Percentiles rank a stretch among this genome's conserved stretches.
Conservation (phyloP, 306 rosid genomes). For the Pachyrhizus erosus region DNA sequence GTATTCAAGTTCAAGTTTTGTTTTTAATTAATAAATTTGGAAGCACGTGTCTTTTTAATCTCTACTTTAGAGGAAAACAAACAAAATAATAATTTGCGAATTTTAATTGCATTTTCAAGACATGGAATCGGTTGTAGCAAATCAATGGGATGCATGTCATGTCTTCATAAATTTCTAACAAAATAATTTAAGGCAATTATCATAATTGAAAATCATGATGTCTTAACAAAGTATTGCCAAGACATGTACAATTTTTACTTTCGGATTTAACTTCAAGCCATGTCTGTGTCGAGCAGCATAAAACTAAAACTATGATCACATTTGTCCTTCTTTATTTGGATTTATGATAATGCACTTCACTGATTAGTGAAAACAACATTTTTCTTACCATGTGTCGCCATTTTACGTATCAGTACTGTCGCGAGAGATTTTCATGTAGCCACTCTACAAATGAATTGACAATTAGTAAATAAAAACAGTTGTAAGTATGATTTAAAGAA, state of each 20-base stretch:
- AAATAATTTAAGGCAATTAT: constrained; percentile 3
- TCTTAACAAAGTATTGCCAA: constrained; percentile 24
- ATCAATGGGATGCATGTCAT: neutral
- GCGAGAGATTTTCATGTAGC: neutral
- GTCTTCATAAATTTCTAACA: neutral
- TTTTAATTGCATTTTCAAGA: neutral
- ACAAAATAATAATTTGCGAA: neutral
- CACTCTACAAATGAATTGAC: neutral
- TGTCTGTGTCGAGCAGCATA: neutral
- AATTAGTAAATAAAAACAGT: neutral
- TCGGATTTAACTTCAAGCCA: neutral
- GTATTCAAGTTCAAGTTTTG: constrained; percentile 35
- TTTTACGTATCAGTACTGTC: neutral
- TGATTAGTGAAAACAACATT: neutral
- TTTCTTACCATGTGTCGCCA: neutral
- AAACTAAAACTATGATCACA: constrained; percentile 3
- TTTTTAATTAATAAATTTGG: neutral
- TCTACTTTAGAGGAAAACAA: neutral
- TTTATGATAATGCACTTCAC: neutral
- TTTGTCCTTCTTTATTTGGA: neutral
- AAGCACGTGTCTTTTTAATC: constrained; percentile 2
- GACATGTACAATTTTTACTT: neutral
- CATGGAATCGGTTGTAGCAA: neutral
- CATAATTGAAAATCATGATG: constrained; percentile 31
- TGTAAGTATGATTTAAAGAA: neutral